Conservation (phyloP, 352 stramenopile species). For the Lagenidium giganteum region DNA sequence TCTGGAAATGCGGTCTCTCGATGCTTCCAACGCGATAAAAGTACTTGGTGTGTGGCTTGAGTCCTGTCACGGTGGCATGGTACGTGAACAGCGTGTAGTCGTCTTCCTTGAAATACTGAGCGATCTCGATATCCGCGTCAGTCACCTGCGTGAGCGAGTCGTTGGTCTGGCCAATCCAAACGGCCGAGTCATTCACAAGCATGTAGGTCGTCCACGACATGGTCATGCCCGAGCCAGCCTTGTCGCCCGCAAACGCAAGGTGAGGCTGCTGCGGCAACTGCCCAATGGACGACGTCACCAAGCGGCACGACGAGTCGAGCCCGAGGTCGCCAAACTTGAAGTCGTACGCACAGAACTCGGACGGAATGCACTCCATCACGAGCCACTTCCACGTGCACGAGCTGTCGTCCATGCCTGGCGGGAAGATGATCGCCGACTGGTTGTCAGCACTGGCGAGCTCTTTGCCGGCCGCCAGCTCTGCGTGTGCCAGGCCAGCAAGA, state of each 20-base stretch:
- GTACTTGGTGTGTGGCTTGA: constrained; percentile 23
- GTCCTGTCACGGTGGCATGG: constrained; percentile 19
- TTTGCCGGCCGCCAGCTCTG: no score
- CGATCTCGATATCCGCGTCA: constrained; percentile 8
- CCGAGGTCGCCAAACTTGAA: neutral
- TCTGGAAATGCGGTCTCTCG: neutral
- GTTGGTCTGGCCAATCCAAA: constrained; percentile 21
- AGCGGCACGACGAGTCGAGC: neutral
- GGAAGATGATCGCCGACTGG: no score
- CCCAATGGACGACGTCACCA: neutral
- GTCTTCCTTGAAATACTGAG: constrained; percentile 22
- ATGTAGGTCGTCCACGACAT: constrained; percentile 27
- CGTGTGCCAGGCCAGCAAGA: no score
- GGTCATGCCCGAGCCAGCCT: constrained; percentile 22
- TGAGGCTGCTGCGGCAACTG: constrained; percentile 27
- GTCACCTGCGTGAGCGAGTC: constrained; percentile 7
- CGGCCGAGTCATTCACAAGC: constrained; percentile 10
- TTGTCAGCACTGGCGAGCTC: no score
- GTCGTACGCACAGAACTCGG: neutral
- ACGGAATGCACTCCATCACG: neutral
- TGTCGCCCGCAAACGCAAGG: constrained; percentile 25
- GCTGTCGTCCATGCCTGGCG: no score
- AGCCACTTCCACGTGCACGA: neutral
- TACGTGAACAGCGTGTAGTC: constrained; percentile 20
- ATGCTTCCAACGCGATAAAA: constrained; percentile 17